Evolutionary conservation across 129 eudicot species (phyloP), one percentile per base, ranked within the genome.

Genomic region (Escallonia herrerae): DNA sequence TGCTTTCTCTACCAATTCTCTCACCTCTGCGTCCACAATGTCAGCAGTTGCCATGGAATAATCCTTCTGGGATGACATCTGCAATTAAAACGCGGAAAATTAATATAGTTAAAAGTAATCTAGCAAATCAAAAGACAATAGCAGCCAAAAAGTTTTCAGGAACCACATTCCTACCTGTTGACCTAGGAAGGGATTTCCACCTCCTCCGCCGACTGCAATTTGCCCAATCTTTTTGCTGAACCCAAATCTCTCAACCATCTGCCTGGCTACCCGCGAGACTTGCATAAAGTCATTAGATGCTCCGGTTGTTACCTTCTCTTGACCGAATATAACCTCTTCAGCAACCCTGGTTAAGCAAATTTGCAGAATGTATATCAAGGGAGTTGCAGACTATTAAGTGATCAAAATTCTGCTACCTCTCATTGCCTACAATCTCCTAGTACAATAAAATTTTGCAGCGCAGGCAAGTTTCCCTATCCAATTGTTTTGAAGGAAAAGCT

Each of bases 11-110:
- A 94, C 97, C 10, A 94, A 83, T 68, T 94, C 90, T 60, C 99
- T 80, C 71, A 94, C 97, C 70, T 94, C 96, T 12, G 84, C 85
- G 53, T 93, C 99, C 13, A 93, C 99, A 11, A 93, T 73, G 74
- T 93, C 99, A 0, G 99, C 99, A 0, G 99, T 93, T 50, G 99
- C 99, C 99, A 93, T 93, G n/a, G 99, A 93, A 78, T 93, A 93
- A 69, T 93, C 99, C 76, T 93, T 93, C 71, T 89, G 96, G 68
- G 89, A 67, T 15, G 99, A 83, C 99, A 93, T 93, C 99, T 93
- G 91, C 77, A 74, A 8, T 56, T 46, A 45, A 46, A 39, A 15
- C 42, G 33, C 14, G 56, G 15, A 22, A 22, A 22, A 22, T 22
- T 22, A 22, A 22, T 22, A 22, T 22, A 22, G 33, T 22, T 22